phyloP scores from a whole-genome alignment of 2,329 filamentous ascomycete genomes.

The Cytospora leucostoma region DNA sequence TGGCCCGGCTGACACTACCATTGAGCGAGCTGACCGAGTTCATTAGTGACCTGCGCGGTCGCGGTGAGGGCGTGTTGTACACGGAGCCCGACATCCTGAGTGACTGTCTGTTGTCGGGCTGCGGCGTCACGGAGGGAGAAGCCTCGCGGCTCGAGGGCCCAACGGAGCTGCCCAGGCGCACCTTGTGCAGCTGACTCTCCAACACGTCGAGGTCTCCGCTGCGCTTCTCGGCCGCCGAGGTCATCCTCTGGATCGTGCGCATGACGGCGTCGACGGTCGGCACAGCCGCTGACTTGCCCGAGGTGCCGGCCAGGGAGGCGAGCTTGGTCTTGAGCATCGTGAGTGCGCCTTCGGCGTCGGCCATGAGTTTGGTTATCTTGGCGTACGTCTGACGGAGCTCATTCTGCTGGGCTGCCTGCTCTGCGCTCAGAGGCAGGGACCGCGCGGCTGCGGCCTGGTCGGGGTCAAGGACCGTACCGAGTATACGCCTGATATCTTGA shows the following conservation, averaged over 20 bases:
- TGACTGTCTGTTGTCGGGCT: slow-evolving; percentile 36
- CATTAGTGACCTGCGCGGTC: slow-evolving; percentile 42
- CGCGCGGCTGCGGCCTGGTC: slow-evolving; percentile 64
- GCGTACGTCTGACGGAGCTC: slow-evolving; percentile 78
- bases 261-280: slow-evolving; percentile 92
- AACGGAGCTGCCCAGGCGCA: slow-evolving; percentile 32
- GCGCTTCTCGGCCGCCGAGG: slow-evolving; percentile 85
- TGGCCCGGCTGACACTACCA: slow-evolving; percentile 33
- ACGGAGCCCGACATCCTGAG: slow-evolving; percentile 36
- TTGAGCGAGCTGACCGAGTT: slow-evolving; percentile 44
- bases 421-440: slow-evolving; percentile 75
- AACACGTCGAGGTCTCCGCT: slow-evolving; percentile 89
- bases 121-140: slow-evolving; percentile 45
- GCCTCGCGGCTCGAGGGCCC: slow-evolving; percentile 41
- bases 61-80: slow-evolving; percentile 35
- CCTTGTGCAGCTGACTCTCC: slow-evolving; percentile 77
- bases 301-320: slow-evolving; percentile 55
- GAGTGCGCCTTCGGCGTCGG: slow-evolving; percentile 77
- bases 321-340: slow-evolving; percentile 79
- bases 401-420: slow-evolving; percentile 81
- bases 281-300: slow-evolving; percentile 53
- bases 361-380: slow-evolving; percentile 71
- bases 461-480: slow-evolving; percentile 69
- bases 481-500: slow-evolving; percentile 75
- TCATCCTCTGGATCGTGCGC: slow-evolving; percentile 91